Percentiles rank a stretch among this genome's conserved stretches.
phyloP scores from a whole-genome alignment of 108 stramenopile genomes.

The Skeletonema tropicum region DNA sequence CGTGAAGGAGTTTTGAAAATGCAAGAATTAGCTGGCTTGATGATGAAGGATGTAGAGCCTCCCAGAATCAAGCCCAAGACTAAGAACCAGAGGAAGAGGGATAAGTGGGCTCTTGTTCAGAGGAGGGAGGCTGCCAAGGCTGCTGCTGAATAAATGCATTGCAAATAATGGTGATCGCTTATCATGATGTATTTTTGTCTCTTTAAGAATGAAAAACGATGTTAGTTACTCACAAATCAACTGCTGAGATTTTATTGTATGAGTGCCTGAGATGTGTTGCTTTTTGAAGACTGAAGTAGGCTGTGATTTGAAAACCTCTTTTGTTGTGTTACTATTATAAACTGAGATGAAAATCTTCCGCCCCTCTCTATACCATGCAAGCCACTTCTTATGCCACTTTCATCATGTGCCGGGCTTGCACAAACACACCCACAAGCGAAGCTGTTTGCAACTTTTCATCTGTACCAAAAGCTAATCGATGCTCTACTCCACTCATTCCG shows the following conservation, averaged over 20 bases:
- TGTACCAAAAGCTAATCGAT: constrained; percentile 78
- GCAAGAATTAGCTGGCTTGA: constrained; percentile 58
- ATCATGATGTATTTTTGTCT: constrained; percentile 9
- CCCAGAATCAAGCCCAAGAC: constrained; percentile 74
- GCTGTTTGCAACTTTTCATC: constrained; percentile 83
- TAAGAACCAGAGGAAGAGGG: constrained; percentile 79
- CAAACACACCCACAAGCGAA: constrained; percentile 82
- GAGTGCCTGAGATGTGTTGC: too few relatives aligned
- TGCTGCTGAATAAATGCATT: constrained; percentile 9
- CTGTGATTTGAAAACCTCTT: background rate
- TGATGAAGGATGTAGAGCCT: constrained; percentile 65
- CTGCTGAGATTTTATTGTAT: too few relatives aligned
- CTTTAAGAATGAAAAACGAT: background rate
- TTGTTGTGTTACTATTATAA: background rate
- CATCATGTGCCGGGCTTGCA: constrained; percentile 63
- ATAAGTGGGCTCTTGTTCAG: constrained; percentile 60
- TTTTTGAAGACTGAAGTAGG: background rate
- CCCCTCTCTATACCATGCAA: background rate
- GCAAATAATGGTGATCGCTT: background rate
- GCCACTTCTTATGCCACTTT: constrained; percentile 22
- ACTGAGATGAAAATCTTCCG: background rate
- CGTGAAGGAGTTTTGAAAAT: constrained; percentile 69
- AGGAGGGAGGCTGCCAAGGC: constrained; percentile 48
- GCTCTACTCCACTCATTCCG: constrained; percentile 82
- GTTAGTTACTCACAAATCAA: background rate